Evolutionary conservation across 1,284 basidiomycete genomes (phyloP).

Genomic region (Boletus albobrunnescens): DNA sequence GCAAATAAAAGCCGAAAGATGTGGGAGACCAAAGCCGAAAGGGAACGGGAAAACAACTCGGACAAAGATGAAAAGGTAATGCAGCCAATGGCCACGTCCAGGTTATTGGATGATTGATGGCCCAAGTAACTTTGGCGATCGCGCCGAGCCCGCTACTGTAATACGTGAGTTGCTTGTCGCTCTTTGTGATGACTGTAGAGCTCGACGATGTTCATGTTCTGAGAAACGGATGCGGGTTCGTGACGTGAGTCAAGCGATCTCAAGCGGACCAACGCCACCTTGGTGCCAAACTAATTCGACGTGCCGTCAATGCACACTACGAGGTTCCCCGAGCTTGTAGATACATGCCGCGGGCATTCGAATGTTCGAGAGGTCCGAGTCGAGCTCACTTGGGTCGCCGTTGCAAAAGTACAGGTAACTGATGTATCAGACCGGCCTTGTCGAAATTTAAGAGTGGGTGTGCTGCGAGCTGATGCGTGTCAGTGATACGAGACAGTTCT

Average conservation of each 20-base stretch:
- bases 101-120: slow-evolving; percentile 15
- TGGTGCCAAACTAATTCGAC: slow-evolving; percentile 34
- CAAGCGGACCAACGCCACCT: slow-evolving; percentile 18
- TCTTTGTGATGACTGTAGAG: slow-evolving; percentile 34
- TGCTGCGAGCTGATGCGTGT: no score
- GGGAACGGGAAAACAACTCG: slow-evolving; percentile 31
- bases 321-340: slow-evolving; percentile 25
- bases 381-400: slow-evolving; percentile 5
- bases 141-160: slow-evolving; percentile 38
- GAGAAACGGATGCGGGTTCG: not conserved
- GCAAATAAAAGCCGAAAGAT: slow-evolving; percentile 61
- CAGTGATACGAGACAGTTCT: no score
- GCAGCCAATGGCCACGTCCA: slow-evolving; percentile 32
- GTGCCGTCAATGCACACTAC: slow-evolving; percentile 40
- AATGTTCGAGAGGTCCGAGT: not conserved
- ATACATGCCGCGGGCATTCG: slow-evolving; percentile 6
- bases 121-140: slow-evolving; percentile 20
- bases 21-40: slow-evolving; percentile 40
- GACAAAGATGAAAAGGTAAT: slow-evolving; percentile 29
- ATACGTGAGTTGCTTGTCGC: slow-evolving; percentile 32
- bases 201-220: slow-evolving; percentile 39
- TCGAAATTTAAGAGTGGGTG: slow-evolving; percentile 4
- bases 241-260: not conserved
- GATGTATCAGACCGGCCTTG: not conserved
- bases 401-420: slow-evolving; percentile 1